Evolutionary conservation across 2,329 filamentous ascomycete genomes (phyloP).

Genomic region (Plenodomus lindquistii): DNA sequence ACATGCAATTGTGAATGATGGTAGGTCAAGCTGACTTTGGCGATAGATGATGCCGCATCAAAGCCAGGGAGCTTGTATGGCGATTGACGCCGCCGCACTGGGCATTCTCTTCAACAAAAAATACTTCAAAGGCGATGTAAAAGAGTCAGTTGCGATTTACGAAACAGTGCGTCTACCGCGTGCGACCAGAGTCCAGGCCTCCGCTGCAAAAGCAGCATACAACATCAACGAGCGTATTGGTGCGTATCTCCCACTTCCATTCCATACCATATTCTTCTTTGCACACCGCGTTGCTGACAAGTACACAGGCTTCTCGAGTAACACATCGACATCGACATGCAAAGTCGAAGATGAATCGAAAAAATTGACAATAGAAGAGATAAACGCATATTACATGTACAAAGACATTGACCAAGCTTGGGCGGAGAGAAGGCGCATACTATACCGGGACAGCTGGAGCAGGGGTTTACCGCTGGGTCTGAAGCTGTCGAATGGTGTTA

Average conservation of each 20-base stretch:
- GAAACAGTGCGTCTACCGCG: slow-evolving; percentile 43
- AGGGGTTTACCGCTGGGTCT: slow-evolving; percentile 14
- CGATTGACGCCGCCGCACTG: slow-evolving; percentile 67
- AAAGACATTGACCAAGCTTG: slow-evolving; percentile 20
- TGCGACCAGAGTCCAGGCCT: slow-evolving; percentile 45
- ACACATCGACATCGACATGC: slow-evolving; percentile 44
- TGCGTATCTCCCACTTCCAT: too few species aligned
- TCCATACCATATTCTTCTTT: too few species aligned
- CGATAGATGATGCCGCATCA: slow-evolving; percentile 69
- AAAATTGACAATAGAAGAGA: slow-evolving; percentile 70
- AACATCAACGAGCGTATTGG: slow-evolving; percentile 49
- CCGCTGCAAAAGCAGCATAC: slow-evolving; percentile 41
- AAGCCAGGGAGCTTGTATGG: slow-evolving; percentile 70
- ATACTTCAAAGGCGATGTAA: slow-evolving; percentile 47
- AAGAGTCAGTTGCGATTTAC: slow-evolving; percentile 40
- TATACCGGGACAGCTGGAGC: slow-evolving; percentile 7
- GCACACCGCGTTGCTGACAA: too few species aligned
- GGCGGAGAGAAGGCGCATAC: slow-evolving; percentile 12
- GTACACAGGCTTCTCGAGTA: slow-evolving; percentile 44
- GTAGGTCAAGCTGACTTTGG: background rate
- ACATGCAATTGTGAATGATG: too few species aligned
- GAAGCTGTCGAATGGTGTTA: slow-evolving; percentile 10
- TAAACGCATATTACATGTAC: slow-evolving; percentile 56
- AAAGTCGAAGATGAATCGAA: slow-evolving; percentile 64
- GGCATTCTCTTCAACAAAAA: slow-evolving; percentile 62